These are phyloP conservation scores for Eremothecium cymbalariae DNA, from an alignment of 1,139 yeast species.

Conservation along the genomic window DNA sequence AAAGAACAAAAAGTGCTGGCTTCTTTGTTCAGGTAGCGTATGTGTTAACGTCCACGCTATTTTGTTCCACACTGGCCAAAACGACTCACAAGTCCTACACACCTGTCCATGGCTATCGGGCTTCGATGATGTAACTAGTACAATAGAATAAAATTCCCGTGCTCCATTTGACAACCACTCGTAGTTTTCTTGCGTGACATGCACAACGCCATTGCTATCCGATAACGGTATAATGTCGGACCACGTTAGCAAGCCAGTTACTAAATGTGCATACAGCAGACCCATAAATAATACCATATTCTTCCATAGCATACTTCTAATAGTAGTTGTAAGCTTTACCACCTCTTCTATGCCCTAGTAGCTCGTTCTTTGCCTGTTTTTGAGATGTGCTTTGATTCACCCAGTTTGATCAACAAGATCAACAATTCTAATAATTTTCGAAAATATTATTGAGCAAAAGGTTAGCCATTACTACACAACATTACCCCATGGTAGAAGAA, in stretches of 20 bases:
- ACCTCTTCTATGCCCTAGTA: no score
- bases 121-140: slow-evolving; percentile 40
- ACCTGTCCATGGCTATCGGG: slow-evolving; percentile 26
- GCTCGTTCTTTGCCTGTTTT: no score
- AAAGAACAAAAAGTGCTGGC: slow-evolving; percentile 39
- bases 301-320: no score
- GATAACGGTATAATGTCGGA: slow-evolving; percentile 11
- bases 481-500: no score
- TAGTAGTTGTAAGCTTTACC: no score
- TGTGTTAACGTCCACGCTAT: slow-evolving; percentile 40
- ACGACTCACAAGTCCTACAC: slow-evolving; percentile 39
- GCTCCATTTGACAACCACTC: slow-evolving; percentile 28
- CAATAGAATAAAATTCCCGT: slow-evolving; percentile 38
- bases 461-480: no score
- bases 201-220: slow-evolving; percentile 25
- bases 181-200: slow-evolving; percentile 30
- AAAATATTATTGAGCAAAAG: no score
- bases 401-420: no score
- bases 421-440: no score
- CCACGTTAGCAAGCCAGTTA: not conserved
- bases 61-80: slow-evolving; percentile 35
- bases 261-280: not conserved
- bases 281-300: not conserved
- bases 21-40: slow-evolving; percentile 35
- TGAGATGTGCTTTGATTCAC: no score